Percentiles rank a stretch among this genome's conserved stretches.
Evolutionary conservation across 306 rosid species (phyloP).

Genomic region (Aeschynomene evenia): DNA sequence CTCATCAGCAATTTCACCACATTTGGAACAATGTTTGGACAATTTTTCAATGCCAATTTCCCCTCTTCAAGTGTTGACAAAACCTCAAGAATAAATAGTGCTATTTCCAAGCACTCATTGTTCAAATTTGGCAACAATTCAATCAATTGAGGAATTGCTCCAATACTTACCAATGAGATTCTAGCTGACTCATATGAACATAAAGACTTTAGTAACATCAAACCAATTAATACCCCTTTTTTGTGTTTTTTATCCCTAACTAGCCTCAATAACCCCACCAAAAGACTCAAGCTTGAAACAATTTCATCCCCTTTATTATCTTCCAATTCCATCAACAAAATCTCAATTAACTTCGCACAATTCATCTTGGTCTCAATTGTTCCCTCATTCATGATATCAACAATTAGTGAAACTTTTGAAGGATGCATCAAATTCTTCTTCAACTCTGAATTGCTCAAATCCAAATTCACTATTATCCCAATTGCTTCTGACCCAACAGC

Average conservation of each 20-base stretch:
- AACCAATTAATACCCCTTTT: constrained; percentile 53
- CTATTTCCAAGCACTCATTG: constrained; percentile 55
- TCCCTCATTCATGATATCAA: constrained; percentile 81
- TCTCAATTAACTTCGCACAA: constrained; percentile 58
- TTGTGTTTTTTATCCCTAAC: constrained; percentile 33
- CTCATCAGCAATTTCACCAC: constrained; percentile 67
- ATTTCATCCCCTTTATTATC: constrained; percentile 36
- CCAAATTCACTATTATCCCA: constrained; percentile 67
- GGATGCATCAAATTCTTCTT: constrained; percentile 56
- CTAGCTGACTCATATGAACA: constrained; percentile 47
- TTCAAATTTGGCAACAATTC: constrained; percentile 51
- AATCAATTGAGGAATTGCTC: constrained; percentile 56
- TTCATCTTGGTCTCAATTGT: constrained; percentile 73
- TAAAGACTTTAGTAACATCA: constrained; percentile 47
- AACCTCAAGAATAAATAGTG: constrained; percentile 49
- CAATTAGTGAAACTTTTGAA: constrained; percentile 60
- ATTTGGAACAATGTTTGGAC: constrained; percentile 54
- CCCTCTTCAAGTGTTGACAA: constrained; percentile 63
- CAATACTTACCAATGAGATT: constrained; percentile 56
- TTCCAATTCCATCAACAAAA: constrained; percentile 41
- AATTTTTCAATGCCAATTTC: constrained; percentile 58
- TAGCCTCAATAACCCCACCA: background rate
- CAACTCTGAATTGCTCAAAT: constrained; percentile 43
- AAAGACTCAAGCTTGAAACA: background rate
- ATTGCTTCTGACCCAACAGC: constrained; percentile 77